These are phyloP conservation scores for Pseudozyma tsukubaensis DNA, from an alignment of 1,284 basidiomycete species.

Conservation along the genomic window DNA sequence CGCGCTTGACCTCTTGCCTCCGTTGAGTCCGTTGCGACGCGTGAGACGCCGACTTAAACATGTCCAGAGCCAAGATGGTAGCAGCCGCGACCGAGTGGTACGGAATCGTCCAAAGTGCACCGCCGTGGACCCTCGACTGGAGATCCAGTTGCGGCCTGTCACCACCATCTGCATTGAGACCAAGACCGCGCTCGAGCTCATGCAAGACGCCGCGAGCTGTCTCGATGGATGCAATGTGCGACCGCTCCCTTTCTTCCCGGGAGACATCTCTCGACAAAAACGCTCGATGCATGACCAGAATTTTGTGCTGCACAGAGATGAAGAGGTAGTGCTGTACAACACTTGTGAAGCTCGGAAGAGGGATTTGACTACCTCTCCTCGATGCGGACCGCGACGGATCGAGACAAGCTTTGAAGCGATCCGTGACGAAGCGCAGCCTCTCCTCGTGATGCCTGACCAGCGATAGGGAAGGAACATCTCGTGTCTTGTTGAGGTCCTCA, in stretches of 20 bases:
- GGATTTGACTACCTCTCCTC: conserved; percentile 1
- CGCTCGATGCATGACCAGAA: conserved; percentile 52
- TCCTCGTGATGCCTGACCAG: conserved; percentile 45
- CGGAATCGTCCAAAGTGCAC: conserved; percentile 51
- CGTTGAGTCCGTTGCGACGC: conserved; percentile 18
- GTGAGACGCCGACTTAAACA: conserved; percentile 36
- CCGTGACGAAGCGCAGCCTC: conserved; percentile 44
- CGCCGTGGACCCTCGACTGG: conserved; percentile 48
- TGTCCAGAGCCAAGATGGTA: conserved; percentile 48
- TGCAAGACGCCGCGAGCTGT: conserved; percentile 47
- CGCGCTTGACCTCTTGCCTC: conserved; percentile 42
- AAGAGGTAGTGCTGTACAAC: conserved; percentile 51
- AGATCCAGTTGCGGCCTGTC: conserved; percentile 42
- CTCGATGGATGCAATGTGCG: conserved; percentile 46
- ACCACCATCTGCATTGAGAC: conserved; percentile 32
- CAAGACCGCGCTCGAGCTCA: conserved; percentile 43
- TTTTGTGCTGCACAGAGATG: conserved; percentile 56
- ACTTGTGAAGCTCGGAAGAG: conserved; percentile 42
- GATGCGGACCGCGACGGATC: conserved; percentile 20
- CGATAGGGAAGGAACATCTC: conserved; percentile 28
- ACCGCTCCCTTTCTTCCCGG: conserved; percentile 30
- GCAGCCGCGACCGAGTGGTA: conserved; percentile 54
- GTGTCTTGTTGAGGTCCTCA: conserved; percentile 43
- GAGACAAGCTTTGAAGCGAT: conserved; percentile 45
- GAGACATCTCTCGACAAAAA: conserved; percentile 46